Evolutionary conservation across 495 filamentous ascomycete species (phyloP).

Genomic region (Talaromyces liani): DNA sequence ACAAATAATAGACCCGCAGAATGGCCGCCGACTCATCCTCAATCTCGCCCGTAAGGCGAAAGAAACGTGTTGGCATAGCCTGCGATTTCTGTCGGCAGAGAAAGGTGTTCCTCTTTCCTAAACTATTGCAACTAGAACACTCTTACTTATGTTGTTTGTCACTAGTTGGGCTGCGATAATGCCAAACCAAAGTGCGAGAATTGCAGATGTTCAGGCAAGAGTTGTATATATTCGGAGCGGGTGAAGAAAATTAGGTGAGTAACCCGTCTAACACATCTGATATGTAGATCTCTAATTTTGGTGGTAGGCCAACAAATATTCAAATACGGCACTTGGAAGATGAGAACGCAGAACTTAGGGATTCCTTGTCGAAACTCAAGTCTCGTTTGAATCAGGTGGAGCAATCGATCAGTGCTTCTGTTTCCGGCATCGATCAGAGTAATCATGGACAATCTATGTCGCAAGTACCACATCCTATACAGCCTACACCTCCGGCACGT

Average conservation of each 20-base stretch:
- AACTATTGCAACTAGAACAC: too few species aligned
- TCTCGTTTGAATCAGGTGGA: neutral
- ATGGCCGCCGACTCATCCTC: neutral
- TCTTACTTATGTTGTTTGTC: too few species aligned
- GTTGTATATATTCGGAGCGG: conserved; percentile 13
- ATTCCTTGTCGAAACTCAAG: neutral
- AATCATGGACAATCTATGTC: neutral
- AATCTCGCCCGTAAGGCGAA: neutral
- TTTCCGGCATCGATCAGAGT: neutral
- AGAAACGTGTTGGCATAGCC: conserved; percentile 10
- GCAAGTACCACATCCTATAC: neutral
- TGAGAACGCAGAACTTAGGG: conserved; percentile 19
- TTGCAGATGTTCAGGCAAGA: conserved; percentile 16
- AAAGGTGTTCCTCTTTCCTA: conserved; percentile 12
- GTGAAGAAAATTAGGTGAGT: conserved; percentile 14
- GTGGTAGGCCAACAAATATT: conserved; percentile 18
- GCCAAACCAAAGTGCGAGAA: conserved; percentile 20
- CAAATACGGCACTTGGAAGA: conserved; percentile 18
- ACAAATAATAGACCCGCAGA: neutral
- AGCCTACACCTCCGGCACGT: conserved; percentile 9
- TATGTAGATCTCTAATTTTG: neutral
- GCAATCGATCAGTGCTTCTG: neutral
- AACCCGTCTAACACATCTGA: neutral
- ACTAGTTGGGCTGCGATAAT: conserved; percentile 24
- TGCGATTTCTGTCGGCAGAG: conserved; percentile 23